phyloP scores from a whole-genome alignment of 306 rosid genomes.

The Oemleria cerasiformis region DNA sequence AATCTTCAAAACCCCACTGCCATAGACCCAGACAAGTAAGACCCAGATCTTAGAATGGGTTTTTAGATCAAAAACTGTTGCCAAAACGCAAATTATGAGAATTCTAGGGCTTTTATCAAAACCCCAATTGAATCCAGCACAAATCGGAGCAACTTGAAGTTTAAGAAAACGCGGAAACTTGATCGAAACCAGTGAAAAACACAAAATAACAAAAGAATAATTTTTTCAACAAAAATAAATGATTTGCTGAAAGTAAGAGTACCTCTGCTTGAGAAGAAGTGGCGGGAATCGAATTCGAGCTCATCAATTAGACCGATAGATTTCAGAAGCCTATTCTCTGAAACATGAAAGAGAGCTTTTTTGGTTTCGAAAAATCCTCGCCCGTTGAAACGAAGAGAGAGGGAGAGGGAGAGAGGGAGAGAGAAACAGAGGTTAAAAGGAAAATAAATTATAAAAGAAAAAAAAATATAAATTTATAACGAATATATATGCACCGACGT shows the following conservation, averaged over 20 bases:
- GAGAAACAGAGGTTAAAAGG: neutral
- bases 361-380: constrained; percentile 91
- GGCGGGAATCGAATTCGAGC: constrained; percentile 79
- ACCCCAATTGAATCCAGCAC: constrained; percentile 9
- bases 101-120: constrained; percentile 26
- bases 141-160: constrained; percentile 24
- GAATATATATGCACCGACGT: constrained; percentile 79
- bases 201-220: neutral
- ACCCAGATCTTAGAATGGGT: constrained; percentile 64
- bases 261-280: constrained; percentile 57
- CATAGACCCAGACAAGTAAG: constrained; percentile 31
- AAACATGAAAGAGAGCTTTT: constrained; percentile 35
- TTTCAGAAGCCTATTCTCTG: constrained; percentile 24
- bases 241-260: constrained; percentile 29
- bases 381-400: constrained; percentile 86
- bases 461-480: constrained; percentile 29
- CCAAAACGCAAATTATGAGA: constrained; percentile 22
- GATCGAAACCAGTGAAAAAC: constrained; percentile 28
- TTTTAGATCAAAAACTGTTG: constrained; percentile 43
- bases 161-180: constrained; percentile 26
- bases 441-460: neutral
- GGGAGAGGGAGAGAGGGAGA: constrained; percentile 6
- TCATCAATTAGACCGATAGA: constrained; percentile 44
- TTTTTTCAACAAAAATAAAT: constrained; percentile 15
- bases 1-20: constrained; percentile 30